Evolutionary conservation across 345 rosid species (phyloP).

Genomic region (Eucalyptus marginata): DNA sequence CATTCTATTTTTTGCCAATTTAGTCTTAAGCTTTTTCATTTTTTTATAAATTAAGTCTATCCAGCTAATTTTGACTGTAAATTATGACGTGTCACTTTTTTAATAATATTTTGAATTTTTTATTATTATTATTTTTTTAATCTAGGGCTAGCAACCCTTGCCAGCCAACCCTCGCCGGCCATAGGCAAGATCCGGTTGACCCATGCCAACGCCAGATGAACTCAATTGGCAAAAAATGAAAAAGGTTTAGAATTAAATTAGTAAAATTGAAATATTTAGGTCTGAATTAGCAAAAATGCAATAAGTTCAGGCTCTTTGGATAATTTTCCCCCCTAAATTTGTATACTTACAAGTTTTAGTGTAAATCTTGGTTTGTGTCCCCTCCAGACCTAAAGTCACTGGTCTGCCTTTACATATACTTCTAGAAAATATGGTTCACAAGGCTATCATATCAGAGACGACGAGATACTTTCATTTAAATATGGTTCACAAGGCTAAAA

Average conservation of each 20-base stretch:
- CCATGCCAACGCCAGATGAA: rapidly evolving
- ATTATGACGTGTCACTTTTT: no score
- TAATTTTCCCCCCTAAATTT: not conserved
- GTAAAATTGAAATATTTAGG: rapidly evolving
- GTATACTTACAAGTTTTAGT: not conserved
- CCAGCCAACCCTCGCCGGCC: rapidly evolving
- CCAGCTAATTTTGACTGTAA: rapidly evolving
- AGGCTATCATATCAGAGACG: not conserved
- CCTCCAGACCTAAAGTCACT: not conserved
- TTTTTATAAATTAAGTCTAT: no score
- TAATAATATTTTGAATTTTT: no score
- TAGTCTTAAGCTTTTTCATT: no score
- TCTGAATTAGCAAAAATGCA: rapidly evolving
- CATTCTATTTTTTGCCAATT: no score
- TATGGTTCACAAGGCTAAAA: not conserved
- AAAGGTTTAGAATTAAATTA: rapidly evolving
- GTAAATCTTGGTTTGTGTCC: not conserved
- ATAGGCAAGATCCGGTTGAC: no score
- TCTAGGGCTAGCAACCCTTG: rapidly evolving
- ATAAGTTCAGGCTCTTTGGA: rapidly evolving
- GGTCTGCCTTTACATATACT: not conserved
- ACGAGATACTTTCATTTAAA: not conserved
- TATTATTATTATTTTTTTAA: no score
- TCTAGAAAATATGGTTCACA: no score
- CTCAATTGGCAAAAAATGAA: no score